phyloP scores from a whole-genome alignment of 1,284 basidiomycete species.

The Chalciporus sp. region DNA sequence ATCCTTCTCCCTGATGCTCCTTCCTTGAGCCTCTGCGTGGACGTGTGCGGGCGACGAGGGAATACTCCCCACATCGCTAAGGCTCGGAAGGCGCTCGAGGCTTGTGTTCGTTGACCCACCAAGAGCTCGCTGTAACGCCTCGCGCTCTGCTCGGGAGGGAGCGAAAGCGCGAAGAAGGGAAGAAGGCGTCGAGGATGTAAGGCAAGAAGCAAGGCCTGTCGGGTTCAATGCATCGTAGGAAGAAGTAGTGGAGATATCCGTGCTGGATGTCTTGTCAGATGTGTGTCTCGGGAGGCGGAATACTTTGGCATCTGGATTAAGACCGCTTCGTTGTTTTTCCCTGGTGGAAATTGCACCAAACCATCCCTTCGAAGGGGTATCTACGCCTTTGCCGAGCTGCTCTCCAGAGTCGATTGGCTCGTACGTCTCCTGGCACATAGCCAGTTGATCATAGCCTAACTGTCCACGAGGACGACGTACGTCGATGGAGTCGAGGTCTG shows the following conservation, averaged over 20 bases:
- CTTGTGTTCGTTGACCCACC: constrained; percentile 70
- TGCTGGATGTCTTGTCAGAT: constrained; percentile 17
- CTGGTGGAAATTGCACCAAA: constrained; percentile 42
- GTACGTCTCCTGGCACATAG: constrained; percentile 38
- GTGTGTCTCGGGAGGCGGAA: constrained; percentile 58
- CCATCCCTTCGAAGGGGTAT: constrained; percentile 47
- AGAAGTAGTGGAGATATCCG: constrained; percentile 16
- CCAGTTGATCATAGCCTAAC: constrained; percentile 38
- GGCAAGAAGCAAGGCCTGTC: constrained; percentile 46
- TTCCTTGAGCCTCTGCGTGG: constrained; percentile 38
- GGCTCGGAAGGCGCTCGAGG: constrained; percentile 71
- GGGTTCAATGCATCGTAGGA: constrained; percentile 60
- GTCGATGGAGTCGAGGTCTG: constrained; percentile 46
- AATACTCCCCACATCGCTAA: constrained; percentile 69
- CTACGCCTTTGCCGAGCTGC: constrained; percentile 13
- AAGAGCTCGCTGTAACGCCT: constrained; percentile 70
- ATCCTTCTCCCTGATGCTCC: constrained; percentile 32
- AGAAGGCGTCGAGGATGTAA: constrained; percentile 44
- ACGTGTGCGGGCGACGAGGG: constrained; percentile 59
- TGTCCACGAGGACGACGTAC: constrained; percentile 38
- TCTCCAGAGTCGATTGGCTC: constrained; percentile 15
- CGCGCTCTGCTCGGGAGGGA: constrained; percentile 79
- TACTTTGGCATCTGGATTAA: constrained; percentile 85
- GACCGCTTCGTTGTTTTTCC: constrained; percentile 58
- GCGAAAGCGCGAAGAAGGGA: constrained; percentile 76